Conservation (phyloP, 108 stramenopile species). For the Cyclostephanos tholiformis region DNA sequence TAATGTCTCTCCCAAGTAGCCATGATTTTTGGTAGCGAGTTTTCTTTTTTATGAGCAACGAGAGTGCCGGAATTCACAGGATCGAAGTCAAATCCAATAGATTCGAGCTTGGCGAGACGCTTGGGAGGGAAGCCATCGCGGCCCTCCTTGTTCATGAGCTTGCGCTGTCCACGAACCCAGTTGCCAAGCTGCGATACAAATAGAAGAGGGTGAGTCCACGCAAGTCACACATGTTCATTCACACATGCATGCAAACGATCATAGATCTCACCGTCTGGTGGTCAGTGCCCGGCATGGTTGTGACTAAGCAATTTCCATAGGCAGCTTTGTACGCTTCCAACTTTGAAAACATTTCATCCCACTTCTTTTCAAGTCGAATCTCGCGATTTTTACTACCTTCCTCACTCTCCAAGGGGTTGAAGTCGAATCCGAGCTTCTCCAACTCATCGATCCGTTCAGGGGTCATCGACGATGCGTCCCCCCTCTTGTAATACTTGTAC, state of each 20-base stretch:
- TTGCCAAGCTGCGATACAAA: slow-evolving; percentile 15
- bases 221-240: background rate
- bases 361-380: slow-evolving; percentile 7
- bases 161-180: slow-evolving; percentile 39
- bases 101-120: slow-evolving; percentile 20
- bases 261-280: slow-evolving; percentile 8
- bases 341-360: slow-evolving; percentile 24
- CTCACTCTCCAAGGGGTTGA: slow-evolving; percentile 21
- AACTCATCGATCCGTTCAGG: slow-evolving; percentile 14
- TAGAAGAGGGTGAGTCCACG: background rate
- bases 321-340: slow-evolving; percentile 16
- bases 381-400: background rate
- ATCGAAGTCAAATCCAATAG: slow-evolving; percentile 34
- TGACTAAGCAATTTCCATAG: slow-evolving; percentile 19
- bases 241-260: background rate
- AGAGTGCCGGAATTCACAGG: slow-evolving; percentile 14
- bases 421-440: slow-evolving; percentile 28
- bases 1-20: slow-evolving; percentile 21
- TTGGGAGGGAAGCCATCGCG: slow-evolving; percentile 17
- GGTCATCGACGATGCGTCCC: slow-evolving; percentile 16
- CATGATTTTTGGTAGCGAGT: slow-evolving; percentile 12
- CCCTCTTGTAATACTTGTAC: slow-evolving; percentile 12
- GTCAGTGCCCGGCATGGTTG: background rate
- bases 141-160: slow-evolving; percentile 26
- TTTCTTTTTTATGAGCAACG: slow-evolving; percentile 4